Evolutionary conservation across 2,329 filamentous ascomycete species (phyloP), one percentile per base, ranked within the genome.

Genomic region (Cladophialophora bantiana): DNA sequence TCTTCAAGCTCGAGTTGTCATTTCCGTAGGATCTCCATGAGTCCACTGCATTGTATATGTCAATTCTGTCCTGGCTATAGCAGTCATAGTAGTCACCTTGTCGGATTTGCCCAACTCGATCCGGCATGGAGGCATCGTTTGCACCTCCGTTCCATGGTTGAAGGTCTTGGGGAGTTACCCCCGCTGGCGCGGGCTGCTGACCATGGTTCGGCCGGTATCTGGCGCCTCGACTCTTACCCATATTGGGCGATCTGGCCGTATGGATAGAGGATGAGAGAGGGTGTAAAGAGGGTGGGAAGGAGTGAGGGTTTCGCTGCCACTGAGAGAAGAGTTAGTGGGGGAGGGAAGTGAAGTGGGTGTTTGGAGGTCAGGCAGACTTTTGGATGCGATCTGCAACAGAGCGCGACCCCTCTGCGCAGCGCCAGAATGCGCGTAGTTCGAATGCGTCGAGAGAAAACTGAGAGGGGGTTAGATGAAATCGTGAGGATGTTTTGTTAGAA

Each of bases 11-110:
- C 50, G 32, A 42, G 18, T 54, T 36, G 54, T 71, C 71, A 34
- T 68, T 58, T 45, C 55, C 65, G 61, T 72, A 71, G 48, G 71
- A 67, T 62, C 71, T 69, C 71, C 69, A 72, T 2, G 71, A 68
- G 50, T 73, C 71, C 54, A 71, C 71, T 70, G 65, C 40, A 61
- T 68, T 63, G 64, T 72, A 71, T 32, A 69, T 71, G 69, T 72
- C 60, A 72, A 70, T 57, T 50, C 59, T 69, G 42, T 61, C 36
- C 58, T 66, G 57, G 35, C 48, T 48, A 48, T 48, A 67, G 35
- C n/a, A 58, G 20, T 59, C 62, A 64, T 66, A 57, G 42, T 67
- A 69, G 65, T 72, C 71, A 72, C 71, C 71, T 72, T 68, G 60
- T 34, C 42, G 56, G 40, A 36, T 59, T 55, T 67, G 60, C 7